A percentile compares a stretch with the other conserved stretches of the same genome.
phyloP scores from a whole-genome alignment of 441 rosid species.

The Populus hybrid region DNA sequence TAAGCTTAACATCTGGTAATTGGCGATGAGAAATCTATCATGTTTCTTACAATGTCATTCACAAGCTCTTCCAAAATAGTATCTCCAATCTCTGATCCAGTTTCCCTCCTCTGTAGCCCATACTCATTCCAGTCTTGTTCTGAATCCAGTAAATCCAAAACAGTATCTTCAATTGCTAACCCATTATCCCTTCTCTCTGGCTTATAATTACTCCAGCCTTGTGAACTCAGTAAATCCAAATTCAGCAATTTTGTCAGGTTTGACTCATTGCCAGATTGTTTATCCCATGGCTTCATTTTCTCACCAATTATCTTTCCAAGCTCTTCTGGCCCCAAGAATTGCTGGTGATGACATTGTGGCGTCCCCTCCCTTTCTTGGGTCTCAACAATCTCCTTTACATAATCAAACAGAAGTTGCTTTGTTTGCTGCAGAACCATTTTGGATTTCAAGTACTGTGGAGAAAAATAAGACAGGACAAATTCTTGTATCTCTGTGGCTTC shows the following conservation, averaged over 20 bases:
- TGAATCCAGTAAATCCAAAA: constrained; percentile 27
- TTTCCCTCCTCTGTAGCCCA: constrained; percentile 20
- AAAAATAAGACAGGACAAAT: constrained; percentile 13
- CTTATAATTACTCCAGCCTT: constrained; percentile 34
- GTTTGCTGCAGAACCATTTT: constrained; percentile 36
- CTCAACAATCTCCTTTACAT: constrained; percentile 30
- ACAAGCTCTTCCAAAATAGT: constrained; percentile 38
- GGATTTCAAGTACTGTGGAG: constrained; percentile 18
- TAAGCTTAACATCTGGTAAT: background rate
- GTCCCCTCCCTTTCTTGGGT: constrained; percentile 15
- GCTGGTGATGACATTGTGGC: constrained; percentile 2
- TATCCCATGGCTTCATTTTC: constrained; percentile 27
- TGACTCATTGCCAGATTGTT: constrained; percentile 20
- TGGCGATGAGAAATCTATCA: constrained; percentile 11
- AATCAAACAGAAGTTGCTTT: constrained; percentile 49
- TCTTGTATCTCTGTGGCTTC: constrained; percentile 16
- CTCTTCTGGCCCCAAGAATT: constrained; percentile 24
- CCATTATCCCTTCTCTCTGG: constrained; percentile 29
- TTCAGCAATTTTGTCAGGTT: constrained; percentile 23
- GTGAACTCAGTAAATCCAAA: constrained; percentile 25
- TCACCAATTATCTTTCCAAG: constrained; percentile 23
- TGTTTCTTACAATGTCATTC: constrained; percentile 31
- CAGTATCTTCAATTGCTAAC: constrained; percentile 34
- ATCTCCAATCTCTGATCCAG: constrained; percentile 34
- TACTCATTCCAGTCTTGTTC: constrained; percentile 34